phyloP scores from a whole-genome alignment of 1,284 basidiomycete species.

The Ustilago sp. region DNA sequence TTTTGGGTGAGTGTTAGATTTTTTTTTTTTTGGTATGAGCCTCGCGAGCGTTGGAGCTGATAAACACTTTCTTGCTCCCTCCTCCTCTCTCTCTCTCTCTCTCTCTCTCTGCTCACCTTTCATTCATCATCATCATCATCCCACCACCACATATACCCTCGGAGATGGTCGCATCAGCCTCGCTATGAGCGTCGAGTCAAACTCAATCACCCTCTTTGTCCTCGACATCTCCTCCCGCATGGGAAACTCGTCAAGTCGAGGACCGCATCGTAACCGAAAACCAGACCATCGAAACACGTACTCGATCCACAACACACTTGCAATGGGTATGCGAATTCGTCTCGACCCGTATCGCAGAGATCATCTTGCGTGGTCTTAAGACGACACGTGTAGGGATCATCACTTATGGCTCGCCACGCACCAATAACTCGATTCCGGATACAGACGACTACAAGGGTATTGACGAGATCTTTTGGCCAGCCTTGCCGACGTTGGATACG shows the following conservation, averaged over 20 bases:
- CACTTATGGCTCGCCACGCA: conserved; percentile 75
- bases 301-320: conserved; percentile 74
- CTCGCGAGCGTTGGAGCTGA: conserved; percentile 9
- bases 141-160: not conserved
- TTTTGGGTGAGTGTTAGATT: conserved; percentile 24
- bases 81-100: too few species aligned
- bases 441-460: conserved; percentile 80
- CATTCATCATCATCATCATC: conserved; percentile 13
- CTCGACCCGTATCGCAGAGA: conserved; percentile 87
- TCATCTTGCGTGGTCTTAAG: conserved; percentile 89
- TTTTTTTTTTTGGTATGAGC: conserved; percentile 11
- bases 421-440: conserved; percentile 77
- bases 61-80: conserved; percentile 4
- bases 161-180: not conserved
- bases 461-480: conserved; percentile 81
- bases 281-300: conserved; percentile 72
- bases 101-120: not conserved
- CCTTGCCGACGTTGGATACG: conserved; percentile 80
- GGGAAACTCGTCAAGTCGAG: conserved; percentile 72
- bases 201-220: conserved; percentile 73
- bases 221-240: conserved; percentile 88
- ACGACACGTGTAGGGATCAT: conserved; percentile 90
- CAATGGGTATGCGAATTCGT: conserved; percentile 86
- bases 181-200: conserved; percentile 47
- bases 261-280: conserved; percentile 43